Evolutionary conservation across 352 stramenopile species (phyloP), one percentile per base, ranked within the genome.

Genomic region (Plasmopara muralis): DNA sequence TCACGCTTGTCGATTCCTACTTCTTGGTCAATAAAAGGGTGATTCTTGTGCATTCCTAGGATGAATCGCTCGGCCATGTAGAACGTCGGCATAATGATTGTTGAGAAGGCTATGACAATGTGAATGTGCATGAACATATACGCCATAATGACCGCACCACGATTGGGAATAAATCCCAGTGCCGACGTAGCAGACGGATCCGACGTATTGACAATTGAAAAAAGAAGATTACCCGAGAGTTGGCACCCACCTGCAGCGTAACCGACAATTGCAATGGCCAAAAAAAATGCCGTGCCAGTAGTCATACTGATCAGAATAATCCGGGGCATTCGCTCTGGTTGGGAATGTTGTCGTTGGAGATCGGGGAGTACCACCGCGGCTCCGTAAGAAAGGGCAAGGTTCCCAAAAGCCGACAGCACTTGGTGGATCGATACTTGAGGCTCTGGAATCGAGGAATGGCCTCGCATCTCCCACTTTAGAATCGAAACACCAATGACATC

Each of bases 101-200:
- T 68, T 6, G 70, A 66, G 47, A 79, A 79, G 9, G 68, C 70
- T 47, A 79, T 77, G 10, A 69, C 57, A 49, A 79, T 72, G 58
- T 79, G 63, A 8, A 71, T n/a, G 47, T 71, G 63, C 63, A 71
- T 71, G 58, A 71, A 71, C 14, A 71, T 34, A 48, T 71, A 71
- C 4, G 63, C 54, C 58, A 71, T 65, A 33, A 71, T 60, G 31
- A 71, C 63, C 9, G 63, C 50, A 0, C 63, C 63, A 3, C 58
- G 54, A 47, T 49, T 63, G 7, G 58, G 53, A 29, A 62, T 57
- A 43, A 71, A 71, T 8, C 63, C 63, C 28, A 71, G 16, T n/a
- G 58, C 50, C 5, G 63, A 60, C 5, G 56, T 41, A 3, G 45
- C 48, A 46, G 39, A 62, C 50, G 58, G 54, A 50, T 64, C 53